These are phyloP conservation scores for Penicillium chermesinum DNA, from an alignment of 495 filamentous ascomycete genomes.

Conservation along the genomic window DNA sequence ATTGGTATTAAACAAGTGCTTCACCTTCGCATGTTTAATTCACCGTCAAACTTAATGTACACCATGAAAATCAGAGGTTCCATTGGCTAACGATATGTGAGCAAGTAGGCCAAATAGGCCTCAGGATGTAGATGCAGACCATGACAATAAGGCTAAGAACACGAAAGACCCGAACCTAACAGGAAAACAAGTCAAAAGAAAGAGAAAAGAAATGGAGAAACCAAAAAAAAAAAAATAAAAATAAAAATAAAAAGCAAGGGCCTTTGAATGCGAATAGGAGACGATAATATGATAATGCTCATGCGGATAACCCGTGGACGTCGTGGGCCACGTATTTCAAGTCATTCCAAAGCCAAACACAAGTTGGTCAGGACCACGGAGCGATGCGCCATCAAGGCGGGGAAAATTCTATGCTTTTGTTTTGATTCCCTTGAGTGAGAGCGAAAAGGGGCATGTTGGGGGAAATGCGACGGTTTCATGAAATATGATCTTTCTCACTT, in stretches of 20 bases:
- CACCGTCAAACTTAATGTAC: conserved; percentile 27
- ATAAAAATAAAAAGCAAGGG: neutral
- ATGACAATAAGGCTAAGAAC: conserved; percentile 4
- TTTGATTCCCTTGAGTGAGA: neutral
- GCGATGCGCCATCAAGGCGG: neutral
- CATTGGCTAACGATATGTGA: conserved; percentile 10
- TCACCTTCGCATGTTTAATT: conserved; percentile 18
- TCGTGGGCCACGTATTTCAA: conserved; percentile 22
- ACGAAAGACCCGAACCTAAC: neutral
- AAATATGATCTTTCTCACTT: no score
- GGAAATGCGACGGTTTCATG: neutral
- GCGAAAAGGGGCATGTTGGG: neutral
- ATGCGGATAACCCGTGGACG: conserved; percentile 32
- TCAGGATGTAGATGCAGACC: conserved; percentile 3
- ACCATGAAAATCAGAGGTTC: conserved; percentile 24
- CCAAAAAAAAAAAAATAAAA: conserved; percentile 10
- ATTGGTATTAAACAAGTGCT: no score
- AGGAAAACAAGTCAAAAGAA: no score
- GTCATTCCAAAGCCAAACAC: conserved; percentile 8
- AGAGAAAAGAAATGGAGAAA: neutral
- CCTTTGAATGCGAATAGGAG: conserved; percentile 16
- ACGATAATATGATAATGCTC: conserved; percentile 20
- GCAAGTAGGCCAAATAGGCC: conserved; percentile 6
- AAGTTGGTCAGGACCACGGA: neutral
- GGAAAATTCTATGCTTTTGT: conserved; percentile 6